Percentiles rank a stretch among this genome's conserved stretches.
phyloP scores from a whole-genome alignment of 73 alveolate species.

The Paramecium biaurelia region DNA sequence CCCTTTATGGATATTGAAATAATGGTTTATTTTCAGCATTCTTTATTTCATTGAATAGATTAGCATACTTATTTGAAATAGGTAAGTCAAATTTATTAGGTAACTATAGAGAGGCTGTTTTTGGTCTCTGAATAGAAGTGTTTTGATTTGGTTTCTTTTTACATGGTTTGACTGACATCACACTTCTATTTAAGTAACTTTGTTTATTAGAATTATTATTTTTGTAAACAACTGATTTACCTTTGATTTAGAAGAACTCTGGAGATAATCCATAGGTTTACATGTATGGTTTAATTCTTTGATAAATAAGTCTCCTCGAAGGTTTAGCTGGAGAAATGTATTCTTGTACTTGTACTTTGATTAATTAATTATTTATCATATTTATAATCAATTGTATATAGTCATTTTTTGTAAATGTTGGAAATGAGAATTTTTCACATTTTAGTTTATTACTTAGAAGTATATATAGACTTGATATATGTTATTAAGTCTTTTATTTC shows the following conservation, averaged over 20 bases:
- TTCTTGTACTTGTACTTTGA: not conserved
- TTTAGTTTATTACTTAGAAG: too few relatives aligned
- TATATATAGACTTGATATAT: too few relatives aligned
- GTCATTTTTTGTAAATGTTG: not conserved
- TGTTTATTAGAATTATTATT: not conserved
- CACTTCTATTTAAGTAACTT: not conserved
- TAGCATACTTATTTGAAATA: not conserved
- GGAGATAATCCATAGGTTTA: not conserved
- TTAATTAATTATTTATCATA: not conserved
- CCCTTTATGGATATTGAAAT: not conserved
- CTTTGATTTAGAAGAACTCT: not conserved
- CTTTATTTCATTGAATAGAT: not conserved
- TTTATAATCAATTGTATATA: not conserved
- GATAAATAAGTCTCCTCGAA: not conserved
- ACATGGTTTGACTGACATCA: not conserved
- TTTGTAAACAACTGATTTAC: not conserved
- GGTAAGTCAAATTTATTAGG: not conserved
- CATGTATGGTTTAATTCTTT: not conserved
- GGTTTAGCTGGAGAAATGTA: not conserved
- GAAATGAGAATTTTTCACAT: not conserved
- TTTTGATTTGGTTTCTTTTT: not conserved
- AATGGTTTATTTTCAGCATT: not conserved
- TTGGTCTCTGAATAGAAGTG: not conserved
- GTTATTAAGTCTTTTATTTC: too few relatives aligned
- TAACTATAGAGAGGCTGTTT: not conserved